Evolutionary conservation across 345 rosid genomes (phyloP).

Genomic region (Camelina neglecta): DNA sequence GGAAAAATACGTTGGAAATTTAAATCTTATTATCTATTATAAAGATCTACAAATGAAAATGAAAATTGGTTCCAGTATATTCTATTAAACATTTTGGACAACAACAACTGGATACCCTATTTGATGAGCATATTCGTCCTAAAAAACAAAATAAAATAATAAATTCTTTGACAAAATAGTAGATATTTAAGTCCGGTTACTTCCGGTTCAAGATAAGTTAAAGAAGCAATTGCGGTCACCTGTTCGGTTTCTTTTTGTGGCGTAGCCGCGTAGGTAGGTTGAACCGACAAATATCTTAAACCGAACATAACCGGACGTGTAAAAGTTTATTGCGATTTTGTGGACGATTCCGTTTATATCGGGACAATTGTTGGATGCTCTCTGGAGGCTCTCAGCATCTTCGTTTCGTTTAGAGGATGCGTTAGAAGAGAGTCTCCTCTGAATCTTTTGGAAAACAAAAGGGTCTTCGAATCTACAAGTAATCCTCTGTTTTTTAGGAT

Average conservation of each 20-base stretch:
- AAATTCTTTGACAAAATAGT: neutral
- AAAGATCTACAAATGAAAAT: neutral
- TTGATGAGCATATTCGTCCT: neutral
- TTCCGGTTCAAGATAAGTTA: neutral
- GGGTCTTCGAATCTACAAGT: constrained; percentile 11
- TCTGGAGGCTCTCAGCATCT: constrained; percentile 29
- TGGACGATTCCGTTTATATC: constrained; percentile 14
- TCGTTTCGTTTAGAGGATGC: constrained; percentile 18
- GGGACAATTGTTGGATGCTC: neutral
- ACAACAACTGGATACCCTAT: neutral
- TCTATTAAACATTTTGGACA: neutral
- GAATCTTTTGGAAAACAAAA: constrained; percentile 1
- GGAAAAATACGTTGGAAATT: neutral
- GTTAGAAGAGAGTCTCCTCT: constrained; percentile 26
- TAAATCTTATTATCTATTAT: neutral
- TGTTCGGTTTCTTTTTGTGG: neutral
- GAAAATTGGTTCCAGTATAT: neutral
- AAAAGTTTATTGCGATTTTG: constrained; percentile 18
- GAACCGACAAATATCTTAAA: constrained; percentile 26
- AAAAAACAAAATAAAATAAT: neutral
- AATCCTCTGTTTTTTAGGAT: neutral
- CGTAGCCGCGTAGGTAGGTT: neutral
- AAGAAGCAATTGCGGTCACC: neutral
- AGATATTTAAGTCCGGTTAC: constrained; percentile 1
- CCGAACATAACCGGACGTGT: constrained; percentile 21